Percentiles rank a stretch among this genome's conserved stretches.
Conservation (phyloP, 2,329 filamentous ascomycete species). For the Balansia obtecta region DNA sequence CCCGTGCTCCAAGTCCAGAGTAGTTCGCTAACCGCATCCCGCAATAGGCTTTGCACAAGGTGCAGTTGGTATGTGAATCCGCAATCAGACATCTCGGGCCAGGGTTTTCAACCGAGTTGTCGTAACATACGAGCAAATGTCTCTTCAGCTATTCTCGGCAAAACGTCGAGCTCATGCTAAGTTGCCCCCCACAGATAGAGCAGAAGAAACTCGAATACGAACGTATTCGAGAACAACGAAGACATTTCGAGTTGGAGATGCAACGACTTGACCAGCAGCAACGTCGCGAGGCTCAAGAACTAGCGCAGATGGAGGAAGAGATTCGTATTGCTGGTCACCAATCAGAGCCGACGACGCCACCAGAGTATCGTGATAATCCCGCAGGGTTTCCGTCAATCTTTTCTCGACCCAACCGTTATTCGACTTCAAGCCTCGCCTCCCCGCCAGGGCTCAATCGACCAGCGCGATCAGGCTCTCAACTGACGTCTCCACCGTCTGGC, state of each 20-base stretch:
- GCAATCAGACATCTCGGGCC: background rate
- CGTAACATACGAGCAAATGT: background rate
- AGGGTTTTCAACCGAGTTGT: background rate
- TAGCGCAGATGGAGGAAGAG: constrained; percentile 72
- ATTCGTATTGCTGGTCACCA: constrained; percentile 57
- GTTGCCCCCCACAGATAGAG: constrained; percentile 53
- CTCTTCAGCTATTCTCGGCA: background rate
- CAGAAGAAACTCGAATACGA: constrained; percentile 92
- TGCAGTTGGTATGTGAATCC: constrained; percentile 56
- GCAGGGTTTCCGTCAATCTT: constrained; percentile 67
- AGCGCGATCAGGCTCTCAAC: constrained; percentile 63
- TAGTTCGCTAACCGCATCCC: background rate
- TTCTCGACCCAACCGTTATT: constrained; percentile 78
- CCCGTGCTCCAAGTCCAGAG: background rate
- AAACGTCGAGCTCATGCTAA: constrained; percentile 1
- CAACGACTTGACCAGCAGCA: constrained; percentile 79
- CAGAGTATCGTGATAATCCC: constrained; percentile 67
- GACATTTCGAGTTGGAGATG: constrained; percentile 86
- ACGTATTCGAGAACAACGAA: constrained; percentile 75
- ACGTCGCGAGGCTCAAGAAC: constrained; percentile 69
- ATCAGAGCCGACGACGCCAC: constrained; percentile 91
- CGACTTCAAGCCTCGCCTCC: constrained; percentile 75
- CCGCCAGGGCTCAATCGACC: constrained; percentile 66
- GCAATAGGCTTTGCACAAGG: constrained; percentile 53
- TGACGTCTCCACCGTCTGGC: constrained; percentile 63